Evolutionary conservation across 2,329 filamentous ascomycete species (phyloP).

Genomic region (Sarocladiaceae sp.): DNA sequence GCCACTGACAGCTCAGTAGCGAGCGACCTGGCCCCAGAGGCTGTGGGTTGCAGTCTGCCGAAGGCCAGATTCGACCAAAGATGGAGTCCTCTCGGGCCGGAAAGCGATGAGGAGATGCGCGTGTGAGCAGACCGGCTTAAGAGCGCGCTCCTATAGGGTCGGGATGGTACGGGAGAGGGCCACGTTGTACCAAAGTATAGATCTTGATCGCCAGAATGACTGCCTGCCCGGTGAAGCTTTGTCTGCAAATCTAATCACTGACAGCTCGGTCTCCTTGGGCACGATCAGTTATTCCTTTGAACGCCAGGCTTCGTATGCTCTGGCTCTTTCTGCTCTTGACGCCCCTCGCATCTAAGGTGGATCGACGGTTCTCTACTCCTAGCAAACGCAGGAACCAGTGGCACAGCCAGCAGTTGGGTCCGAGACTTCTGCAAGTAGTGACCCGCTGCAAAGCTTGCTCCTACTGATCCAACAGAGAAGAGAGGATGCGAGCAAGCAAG

Average conservation of each 20-base stretch:
- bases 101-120: conserved; percentile 1
- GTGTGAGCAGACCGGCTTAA: conserved; percentile 8
- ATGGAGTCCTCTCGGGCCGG: conserved; percentile 2
- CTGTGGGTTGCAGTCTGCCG: background rate
- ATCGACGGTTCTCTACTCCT: background rate
- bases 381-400: background rate
- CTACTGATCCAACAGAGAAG: background rate
- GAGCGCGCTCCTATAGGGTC: background rate
- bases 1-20: background rate
- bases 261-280: conserved; percentile 1
- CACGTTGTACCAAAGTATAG: conserved; percentile 1
- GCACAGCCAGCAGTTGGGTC: background rate
- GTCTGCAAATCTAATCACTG: conserved; percentile 1
- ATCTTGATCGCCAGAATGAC: conserved; percentile 5
- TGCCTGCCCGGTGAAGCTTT: background rate
- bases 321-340: background rate
- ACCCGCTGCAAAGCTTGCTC: background rate
- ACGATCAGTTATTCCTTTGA: too few relatives aligned
- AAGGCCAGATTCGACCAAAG: background rate
- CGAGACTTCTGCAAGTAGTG: background rate
- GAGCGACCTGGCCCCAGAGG: background rate
- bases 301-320: too few relatives aligned
- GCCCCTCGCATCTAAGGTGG: background rate
- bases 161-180: conserved; percentile 7
- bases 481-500: conserved; percentile 2